phyloP scores from a whole-genome alignment of 257 asterid genomes.

The Petunia secreta region DNA sequence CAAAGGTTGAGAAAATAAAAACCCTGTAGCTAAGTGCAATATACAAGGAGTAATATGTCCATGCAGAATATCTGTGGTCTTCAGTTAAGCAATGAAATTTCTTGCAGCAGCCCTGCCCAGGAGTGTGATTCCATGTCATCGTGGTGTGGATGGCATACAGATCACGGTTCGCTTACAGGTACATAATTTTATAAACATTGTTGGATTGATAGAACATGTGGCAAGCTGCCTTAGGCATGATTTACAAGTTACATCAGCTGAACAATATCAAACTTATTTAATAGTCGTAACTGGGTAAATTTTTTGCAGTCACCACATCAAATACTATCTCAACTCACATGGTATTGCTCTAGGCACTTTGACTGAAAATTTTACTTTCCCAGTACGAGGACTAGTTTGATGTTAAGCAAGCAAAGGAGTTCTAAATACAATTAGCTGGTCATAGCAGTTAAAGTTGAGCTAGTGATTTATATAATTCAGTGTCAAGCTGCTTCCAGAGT shows the following conservation, averaged over 20 bases:
- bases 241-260: background rate
- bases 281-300: background rate
- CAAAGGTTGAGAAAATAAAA: background rate
- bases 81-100: constrained; percentile 18
- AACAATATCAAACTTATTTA: background rate
- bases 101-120: constrained; percentile 45
- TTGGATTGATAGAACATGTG: constrained; percentile 11
- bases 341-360: background rate
- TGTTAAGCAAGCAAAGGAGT: background rate
- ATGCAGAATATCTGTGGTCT: background rate
- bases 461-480: background rate
- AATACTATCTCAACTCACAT: background rate
- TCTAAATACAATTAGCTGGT: background rate
- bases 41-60: background rate
- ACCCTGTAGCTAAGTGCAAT: background rate
- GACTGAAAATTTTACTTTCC: background rate
- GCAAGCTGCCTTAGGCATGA: background rate
- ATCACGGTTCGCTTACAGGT: constrained; percentile 96
- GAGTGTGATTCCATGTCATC: constrained; percentile 65
- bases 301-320: background rate
- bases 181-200: constrained; percentile 30
- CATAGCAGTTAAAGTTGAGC: background rate
- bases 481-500: background rate
- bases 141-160: constrained; percentile 99
- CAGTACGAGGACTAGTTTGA: background rate